These are phyloP conservation scores for Pelargonium exstipulatum DNA, from an alignment of 441 rosid species.

Conservation along the genomic window DNA sequence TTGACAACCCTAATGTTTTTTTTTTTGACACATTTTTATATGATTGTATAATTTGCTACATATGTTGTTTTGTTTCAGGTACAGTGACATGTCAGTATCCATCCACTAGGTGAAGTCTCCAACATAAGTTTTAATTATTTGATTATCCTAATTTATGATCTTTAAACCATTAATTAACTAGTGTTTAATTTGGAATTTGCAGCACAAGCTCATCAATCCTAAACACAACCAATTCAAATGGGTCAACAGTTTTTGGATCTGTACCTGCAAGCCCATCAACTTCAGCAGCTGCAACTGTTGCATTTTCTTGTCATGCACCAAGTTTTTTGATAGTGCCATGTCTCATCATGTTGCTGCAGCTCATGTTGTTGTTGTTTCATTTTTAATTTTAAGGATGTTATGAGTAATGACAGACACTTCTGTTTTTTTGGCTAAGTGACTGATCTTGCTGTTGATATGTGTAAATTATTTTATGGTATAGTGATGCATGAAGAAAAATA, in stretches of 20 bases:
- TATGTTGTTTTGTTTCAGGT: conserved; percentile 38
- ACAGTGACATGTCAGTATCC: conserved; percentile 63
- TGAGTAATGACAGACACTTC: too few species aligned
- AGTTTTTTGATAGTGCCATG: conserved; percentile 3
- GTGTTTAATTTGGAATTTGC: conserved; percentile 23
- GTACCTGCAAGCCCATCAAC: conserved; percentile 53
- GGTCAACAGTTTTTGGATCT: conserved; percentile 67
- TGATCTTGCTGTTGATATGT: background rate
- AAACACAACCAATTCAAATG: conserved; percentile 76
- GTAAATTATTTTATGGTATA: background rate
- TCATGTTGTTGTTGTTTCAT: background rate
- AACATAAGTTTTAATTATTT: background rate
- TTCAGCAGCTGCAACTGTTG: conserved; percentile 33
- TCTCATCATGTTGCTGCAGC: conserved; percentile 11
- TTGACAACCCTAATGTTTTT: background rate
- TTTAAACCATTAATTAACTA: background rate
- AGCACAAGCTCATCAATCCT: conserved; percentile 77
- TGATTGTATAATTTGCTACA: background rate
- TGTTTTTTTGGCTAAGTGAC: too few species aligned
- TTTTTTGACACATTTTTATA: background rate
- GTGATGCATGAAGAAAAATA: background rate
- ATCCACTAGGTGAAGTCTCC: conserved; percentile 59
- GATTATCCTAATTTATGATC: too few species aligned
- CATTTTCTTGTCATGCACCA: background rate
- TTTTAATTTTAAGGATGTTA: background rate